phyloP scores from a whole-genome alignment of 139 green algal genomes.

The Chlamydomonas eustigma region DNA sequence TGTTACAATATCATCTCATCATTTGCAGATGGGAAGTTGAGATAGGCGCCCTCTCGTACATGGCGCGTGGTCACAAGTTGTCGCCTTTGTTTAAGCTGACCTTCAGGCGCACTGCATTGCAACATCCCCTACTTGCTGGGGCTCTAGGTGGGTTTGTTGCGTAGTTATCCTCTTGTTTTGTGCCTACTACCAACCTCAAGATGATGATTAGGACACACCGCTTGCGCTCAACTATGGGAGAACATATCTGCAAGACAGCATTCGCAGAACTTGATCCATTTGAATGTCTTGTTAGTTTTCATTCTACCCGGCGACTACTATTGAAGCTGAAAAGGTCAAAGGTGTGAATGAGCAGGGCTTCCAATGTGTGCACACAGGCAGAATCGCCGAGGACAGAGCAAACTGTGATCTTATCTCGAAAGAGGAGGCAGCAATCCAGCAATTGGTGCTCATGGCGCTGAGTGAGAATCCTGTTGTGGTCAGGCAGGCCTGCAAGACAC shows the following conservation, averaged over 20 bases:
- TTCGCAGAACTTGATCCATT: no score
- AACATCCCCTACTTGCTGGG: constrained; percentile 9
- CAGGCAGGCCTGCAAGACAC: constrained; percentile 33
- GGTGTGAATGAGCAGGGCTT: no score
- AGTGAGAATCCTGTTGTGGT: constrained; percentile 70
- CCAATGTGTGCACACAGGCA: no score
- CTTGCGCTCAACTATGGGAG: no score
- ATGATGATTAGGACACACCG: no score
- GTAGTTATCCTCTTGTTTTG: neutral
- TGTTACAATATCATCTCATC: no score
- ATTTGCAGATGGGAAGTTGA: constrained; percentile 8
- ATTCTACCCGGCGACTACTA: no score
- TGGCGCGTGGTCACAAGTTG: neutral
- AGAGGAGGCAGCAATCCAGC: constrained; percentile 81
- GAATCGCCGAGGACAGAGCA: constrained; percentile 71
- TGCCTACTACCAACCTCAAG: neutral
- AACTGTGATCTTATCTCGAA: constrained; percentile 72
- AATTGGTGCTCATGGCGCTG: constrained; percentile 86
- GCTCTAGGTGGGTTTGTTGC: constrained; percentile 4
- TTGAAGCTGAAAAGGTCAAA: no score
- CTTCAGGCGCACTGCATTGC: neutral
- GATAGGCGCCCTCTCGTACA: constrained; percentile 3
- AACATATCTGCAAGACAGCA: no score
- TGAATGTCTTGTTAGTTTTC: no score
- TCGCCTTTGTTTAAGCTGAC: neutral